phyloP scores from a whole-genome alignment of 768 basidiomycete genomes.

The Amanita rubescens region DNA sequence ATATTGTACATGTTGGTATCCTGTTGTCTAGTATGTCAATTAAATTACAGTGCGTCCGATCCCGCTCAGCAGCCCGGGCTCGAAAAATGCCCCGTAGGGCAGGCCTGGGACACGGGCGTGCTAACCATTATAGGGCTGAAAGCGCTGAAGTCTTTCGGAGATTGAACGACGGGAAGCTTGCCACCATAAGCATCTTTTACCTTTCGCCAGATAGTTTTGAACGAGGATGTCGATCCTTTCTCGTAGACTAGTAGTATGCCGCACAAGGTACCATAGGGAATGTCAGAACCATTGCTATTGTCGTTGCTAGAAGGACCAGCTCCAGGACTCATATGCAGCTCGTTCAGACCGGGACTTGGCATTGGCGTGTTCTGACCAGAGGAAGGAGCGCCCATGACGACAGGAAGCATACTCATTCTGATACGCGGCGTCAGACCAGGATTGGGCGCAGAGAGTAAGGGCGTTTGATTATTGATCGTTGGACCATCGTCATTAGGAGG shows the following conservation, averaged over 20 bases:
- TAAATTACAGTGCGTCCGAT: not conserved
- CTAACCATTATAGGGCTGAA: constrained; percentile 7
- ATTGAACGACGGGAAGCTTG: constrained; percentile 18
- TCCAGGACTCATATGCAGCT: not conserved
- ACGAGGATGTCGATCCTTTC: constrained; percentile 86
- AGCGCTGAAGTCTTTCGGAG: not conserved
- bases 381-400: not conserved
- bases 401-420: constrained; percentile 6
- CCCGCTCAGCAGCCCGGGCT: not conserved
- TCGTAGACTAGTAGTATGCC: constrained; percentile 78
- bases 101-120: constrained; percentile 2
- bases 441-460: constrained; percentile 9
- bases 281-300: not conserved
- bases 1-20: not conserved
- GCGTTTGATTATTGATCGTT: not conserved
- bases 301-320: not conserved
- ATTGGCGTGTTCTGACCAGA: constrained; percentile 10
- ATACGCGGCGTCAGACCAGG: constrained; percentile 7
- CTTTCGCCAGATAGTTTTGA: constrained; percentile 68
- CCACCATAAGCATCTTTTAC: constrained; percentile 62
- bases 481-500: not conserved
- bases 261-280: constrained; percentile 39
- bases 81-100: constrained; percentile 2
- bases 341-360: constrained; percentile 13
- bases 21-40: not conserved